These are phyloP conservation scores for Trifolium subterraneum DNA, from an alignment of 306 rosid species.

Conservation along the genomic window DNA sequence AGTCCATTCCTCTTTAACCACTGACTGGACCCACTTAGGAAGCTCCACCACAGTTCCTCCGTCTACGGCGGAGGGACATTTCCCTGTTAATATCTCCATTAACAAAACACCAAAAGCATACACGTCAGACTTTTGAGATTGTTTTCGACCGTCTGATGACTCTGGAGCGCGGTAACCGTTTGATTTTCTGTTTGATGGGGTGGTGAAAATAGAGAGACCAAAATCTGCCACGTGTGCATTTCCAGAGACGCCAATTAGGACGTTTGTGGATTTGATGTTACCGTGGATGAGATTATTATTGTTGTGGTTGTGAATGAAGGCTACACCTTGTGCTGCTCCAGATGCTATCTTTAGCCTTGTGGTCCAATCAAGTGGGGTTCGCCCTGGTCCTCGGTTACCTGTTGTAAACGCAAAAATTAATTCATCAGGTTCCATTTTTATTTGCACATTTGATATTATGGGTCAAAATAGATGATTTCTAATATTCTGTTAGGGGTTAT, in stretches of 20 bases:
- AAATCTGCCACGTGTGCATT: slow-evolving; percentile 73
- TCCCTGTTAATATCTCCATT: slow-evolving; percentile 83
- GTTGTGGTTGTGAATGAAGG: slow-evolving; percentile 65
- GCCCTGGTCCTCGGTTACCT: slow-evolving; percentile 94
- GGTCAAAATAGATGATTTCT: too few relatives aligned
- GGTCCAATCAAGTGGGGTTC: slow-evolving; percentile 92
- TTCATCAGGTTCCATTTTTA: slow-evolving; percentile 16
- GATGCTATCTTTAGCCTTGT: slow-evolving; percentile 81
- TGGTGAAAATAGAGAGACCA: slow-evolving; percentile 64
- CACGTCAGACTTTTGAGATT: slow-evolving; percentile 72
- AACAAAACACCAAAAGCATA: slow-evolving; percentile 80
- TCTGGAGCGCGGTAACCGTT: slow-evolving; percentile 89
- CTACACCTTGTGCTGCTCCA: slow-evolving; percentile 77
- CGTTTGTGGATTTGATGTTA: slow-evolving; percentile 82
- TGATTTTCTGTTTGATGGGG: slow-evolving; percentile 47
- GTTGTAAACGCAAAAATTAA: background rate
- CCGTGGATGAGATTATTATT: slow-evolving; percentile 61
- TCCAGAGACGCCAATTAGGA: slow-evolving; percentile 67
- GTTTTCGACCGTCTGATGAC: slow-evolving; percentile 60
- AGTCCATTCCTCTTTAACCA: slow-evolving; percentile 93
- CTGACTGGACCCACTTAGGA: slow-evolving; percentile 88
- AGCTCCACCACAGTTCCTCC: slow-evolving; percentile 53
- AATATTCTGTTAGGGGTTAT: too few relatives aligned
- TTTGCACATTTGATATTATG: slow-evolving; percentile 10
- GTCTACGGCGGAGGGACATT: slow-evolving; percentile 70